Conservation (phyloP, 495 filamentous ascomycete species). For the Penicillium crystallinum region DNA sequence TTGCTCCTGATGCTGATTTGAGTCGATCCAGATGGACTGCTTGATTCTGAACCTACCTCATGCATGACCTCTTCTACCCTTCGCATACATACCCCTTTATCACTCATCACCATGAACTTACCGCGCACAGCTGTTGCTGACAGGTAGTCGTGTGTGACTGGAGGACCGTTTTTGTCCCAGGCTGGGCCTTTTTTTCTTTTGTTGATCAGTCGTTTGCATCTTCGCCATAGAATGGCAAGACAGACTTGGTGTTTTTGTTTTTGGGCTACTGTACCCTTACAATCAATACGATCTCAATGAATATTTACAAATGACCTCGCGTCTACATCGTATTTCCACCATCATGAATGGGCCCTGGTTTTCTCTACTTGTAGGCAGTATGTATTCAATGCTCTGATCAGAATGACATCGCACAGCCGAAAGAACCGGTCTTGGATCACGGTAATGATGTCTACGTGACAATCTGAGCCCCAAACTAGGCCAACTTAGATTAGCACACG, state of each 20-base stretch:
- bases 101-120: background rate
- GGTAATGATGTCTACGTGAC: constrained; percentile 21
- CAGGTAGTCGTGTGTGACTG: background rate
- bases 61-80: background rate
- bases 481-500: background rate
- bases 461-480: constrained; percentile 6
- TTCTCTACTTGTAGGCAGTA: too few species aligned
- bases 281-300: constrained; percentile 5
- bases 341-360: background rate
- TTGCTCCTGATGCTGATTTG: background rate
- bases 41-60: background rate
- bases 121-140: background rate
- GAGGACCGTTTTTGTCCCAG: background rate
- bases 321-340: constrained; percentile 14
- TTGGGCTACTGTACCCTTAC: constrained; percentile 27
- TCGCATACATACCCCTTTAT: constrained; percentile 7
- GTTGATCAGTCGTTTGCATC: constrained; percentile 8
- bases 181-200: constrained; percentile 15
- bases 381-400: background rate
- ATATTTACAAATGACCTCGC: background rate
- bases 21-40: background rate
- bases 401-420: background rate
- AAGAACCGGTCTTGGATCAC: background rate
- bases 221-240: constrained; percentile 19
- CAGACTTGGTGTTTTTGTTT: constrained; percentile 11